A percentile compares a stretch with the other conserved stretches of the same genome.
phyloP scores from a whole-genome alignment of 2,329 filamentous ascomycete species.

The Arachnopeziza araneosa region DNA sequence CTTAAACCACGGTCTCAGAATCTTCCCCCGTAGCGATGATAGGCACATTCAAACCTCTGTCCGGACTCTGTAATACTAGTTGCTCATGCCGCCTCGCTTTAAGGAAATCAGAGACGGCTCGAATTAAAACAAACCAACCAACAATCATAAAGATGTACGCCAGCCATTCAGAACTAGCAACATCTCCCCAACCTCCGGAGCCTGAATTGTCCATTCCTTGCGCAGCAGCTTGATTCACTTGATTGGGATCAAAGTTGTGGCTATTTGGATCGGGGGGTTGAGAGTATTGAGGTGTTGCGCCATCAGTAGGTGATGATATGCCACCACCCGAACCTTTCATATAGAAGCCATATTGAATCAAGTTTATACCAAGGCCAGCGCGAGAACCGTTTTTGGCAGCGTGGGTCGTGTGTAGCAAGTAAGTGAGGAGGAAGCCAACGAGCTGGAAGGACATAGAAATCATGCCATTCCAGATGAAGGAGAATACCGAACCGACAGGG shows the following conservation, averaged over 20 bases:
- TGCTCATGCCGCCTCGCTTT: slow-evolving; percentile 86
- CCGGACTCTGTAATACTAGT: slow-evolving; percentile 86
- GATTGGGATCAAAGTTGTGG: slow-evolving; percentile 76
- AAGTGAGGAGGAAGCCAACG: slow-evolving; percentile 95
- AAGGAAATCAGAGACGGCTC: slow-evolving; percentile 87
- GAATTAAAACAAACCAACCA: slow-evolving; percentile 95
- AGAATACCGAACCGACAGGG: slow-evolving; percentile 82
- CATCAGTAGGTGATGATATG: slow-evolving; percentile 31
- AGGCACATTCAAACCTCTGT: slow-evolving; percentile 76
- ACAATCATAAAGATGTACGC: slow-evolving; percentile 94
- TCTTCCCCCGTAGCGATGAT: slow-evolving; percentile 83
- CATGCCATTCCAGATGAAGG: slow-evolving; percentile 88
- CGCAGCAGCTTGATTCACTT: slow-evolving; percentile 46
- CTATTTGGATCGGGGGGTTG: slow-evolving; percentile 81
- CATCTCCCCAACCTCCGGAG: slow-evolving; percentile 44
- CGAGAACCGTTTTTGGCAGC: slow-evolving; percentile 96
- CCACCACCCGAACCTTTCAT: slow-evolving; percentile 64
- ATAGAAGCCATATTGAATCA: slow-evolving; percentile 95
- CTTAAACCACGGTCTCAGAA: slow-evolving; percentile 68
- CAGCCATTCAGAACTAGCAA: slow-evolving; percentile 78
- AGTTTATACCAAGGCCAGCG: slow-evolving; percentile 86
- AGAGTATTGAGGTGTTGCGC: slow-evolving; percentile 51
- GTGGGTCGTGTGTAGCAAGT: slow-evolving; percentile 95
- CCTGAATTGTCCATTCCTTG: slow-evolving; percentile 34
- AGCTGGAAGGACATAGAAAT: slow-evolving; percentile 97